Conservation (phyloP, 108 stramenopile species). For the Pseudonitzschia delicatissima region DNA sequence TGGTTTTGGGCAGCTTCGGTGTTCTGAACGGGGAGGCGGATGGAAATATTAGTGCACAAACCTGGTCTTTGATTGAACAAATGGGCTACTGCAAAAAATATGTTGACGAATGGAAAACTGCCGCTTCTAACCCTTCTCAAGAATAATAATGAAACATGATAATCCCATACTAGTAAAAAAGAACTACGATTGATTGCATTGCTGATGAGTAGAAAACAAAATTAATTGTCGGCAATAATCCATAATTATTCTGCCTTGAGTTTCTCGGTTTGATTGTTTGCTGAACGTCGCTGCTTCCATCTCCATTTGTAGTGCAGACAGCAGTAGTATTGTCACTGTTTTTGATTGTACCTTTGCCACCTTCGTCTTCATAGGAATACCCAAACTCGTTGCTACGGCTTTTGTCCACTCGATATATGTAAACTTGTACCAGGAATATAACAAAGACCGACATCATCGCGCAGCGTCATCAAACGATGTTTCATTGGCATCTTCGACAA, state of each 20-base stretch:
- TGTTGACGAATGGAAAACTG: constrained; percentile 65
- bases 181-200: background rate
- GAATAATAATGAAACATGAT: no score
- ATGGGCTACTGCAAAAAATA: constrained; percentile 50
- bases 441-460: constrained; percentile 65
- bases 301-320: background rate
- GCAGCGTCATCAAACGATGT: constrained; percentile 53
- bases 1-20: constrained; percentile 55
- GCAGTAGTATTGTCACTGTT: background rate
- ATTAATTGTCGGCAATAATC: no score
- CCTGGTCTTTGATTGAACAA: constrained; percentile 60
- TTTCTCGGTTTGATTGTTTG: background rate
- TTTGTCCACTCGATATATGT: constrained; percentile 46
- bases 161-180: no score
- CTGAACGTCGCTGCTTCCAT: background rate
- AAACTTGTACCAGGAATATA: constrained; percentile 49
- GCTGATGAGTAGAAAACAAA: no score
- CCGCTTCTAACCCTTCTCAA: constrained; percentile 20
- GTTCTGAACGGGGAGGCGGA: constrained; percentile 38
- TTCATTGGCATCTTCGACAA: constrained; percentile 63
- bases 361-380: constrained; percentile 36
- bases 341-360: background rate
- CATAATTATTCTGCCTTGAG: constrained; percentile 1
- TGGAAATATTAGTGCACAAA: constrained; percentile 46
- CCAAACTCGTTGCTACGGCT: constrained; percentile 57